Evolutionary conservation across 192 early-diverging fungal genomes (phyloP).

Genomic region (Phycomyces nitens): DNA sequence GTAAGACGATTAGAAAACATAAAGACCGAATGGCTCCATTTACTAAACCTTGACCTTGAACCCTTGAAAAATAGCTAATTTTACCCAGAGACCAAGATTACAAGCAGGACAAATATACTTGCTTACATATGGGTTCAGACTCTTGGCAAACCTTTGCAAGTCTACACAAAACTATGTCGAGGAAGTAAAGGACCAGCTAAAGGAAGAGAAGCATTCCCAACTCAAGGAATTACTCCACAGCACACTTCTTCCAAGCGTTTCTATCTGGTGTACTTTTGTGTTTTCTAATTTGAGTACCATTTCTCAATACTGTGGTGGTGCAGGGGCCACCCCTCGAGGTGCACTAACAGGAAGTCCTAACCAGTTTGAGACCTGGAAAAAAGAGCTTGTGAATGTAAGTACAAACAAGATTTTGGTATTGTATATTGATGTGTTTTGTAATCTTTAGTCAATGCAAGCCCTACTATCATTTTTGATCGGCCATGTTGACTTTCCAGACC

Average conservation of each 20-base stretch:
- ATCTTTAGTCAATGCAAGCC: constrained; percentile 22
- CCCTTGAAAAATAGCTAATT: not conserved
- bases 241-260: constrained; percentile 11
- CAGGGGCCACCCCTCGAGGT: not conserved
- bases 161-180: not conserved
- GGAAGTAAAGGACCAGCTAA: not conserved
- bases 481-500: constrained; percentile 19
- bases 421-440: not conserved
- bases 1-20: not conserved
- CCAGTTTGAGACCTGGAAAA: not conserved
- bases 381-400: constrained; percentile 11
- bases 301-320: constrained; percentile 20
- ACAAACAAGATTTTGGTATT: too few relatives aligned
- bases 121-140: constrained; percentile 7
- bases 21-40: not conserved
- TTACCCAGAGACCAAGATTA: not conserved
- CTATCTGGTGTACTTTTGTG: constrained; percentile 25
- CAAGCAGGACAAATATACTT: constrained; percentile 8
- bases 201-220: not conserved
- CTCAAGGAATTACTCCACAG: constrained; percentile 1
- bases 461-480: constrained; percentile 15
- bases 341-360: not conserved
- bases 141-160: constrained; percentile 4
- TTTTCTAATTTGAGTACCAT: constrained; percentile 13
- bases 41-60: too few relatives aligned